Percentiles rank a stretch among this genome's conserved stretches.
Evolutionary conservation across 495 filamentous ascomycete species (phyloP).

Genomic region (Podospora didyma): DNA sequence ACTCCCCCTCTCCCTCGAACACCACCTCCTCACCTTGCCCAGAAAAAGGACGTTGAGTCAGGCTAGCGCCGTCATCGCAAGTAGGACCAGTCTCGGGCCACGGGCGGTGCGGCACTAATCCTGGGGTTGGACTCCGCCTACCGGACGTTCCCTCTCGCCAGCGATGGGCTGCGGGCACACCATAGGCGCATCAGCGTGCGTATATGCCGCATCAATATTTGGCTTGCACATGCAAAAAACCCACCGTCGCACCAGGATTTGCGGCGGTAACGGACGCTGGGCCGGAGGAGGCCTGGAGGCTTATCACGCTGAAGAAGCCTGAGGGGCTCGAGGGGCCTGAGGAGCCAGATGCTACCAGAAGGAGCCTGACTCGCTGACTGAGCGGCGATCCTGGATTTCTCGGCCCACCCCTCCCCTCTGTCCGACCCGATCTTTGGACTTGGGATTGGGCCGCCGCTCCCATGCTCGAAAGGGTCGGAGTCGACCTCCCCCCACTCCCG

Average conservation of each 20-base stretch:
- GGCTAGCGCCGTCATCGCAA: slow-evolving; percentile 26
- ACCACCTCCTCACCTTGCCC: slow-evolving; percentile 2
- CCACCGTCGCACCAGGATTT: slow-evolving; percentile 16
- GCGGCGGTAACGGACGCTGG: slow-evolving; percentile 19
- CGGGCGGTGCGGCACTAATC: slow-evolving; percentile 7
- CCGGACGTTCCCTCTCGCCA: slow-evolving; percentile 16
- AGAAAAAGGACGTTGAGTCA: slow-evolving; percentile 14
- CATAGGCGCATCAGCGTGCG: slow-evolving; percentile 19
- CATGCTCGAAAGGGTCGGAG: slow-evolving; percentile 16
- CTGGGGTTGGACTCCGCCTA: slow-evolving; percentile 17
- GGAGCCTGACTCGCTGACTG: slow-evolving; percentile 33
- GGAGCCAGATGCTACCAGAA: no score
- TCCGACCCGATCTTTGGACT: slow-evolving; percentile 21
- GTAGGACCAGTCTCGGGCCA: slow-evolving; percentile 9
- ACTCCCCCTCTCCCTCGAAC: neutral
- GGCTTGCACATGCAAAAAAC: slow-evolving; percentile 31
- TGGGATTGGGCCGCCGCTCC: slow-evolving; percentile 16
- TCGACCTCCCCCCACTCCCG: slow-evolving; percentile 23
- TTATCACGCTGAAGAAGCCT: slow-evolving; percentile 28
- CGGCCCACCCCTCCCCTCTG: slow-evolving; percentile 20
- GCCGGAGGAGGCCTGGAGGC: slow-evolving; percentile 18
- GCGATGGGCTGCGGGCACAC: slow-evolving; percentile 12
- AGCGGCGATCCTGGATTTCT: slow-evolving; percentile 18
- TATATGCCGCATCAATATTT: slow-evolving; percentile 27
- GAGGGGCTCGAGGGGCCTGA: slow-evolving; percentile 3